Base-by-base conservation (phyloP, 2,329 filamentous ascomycete genomes). In the Colletotrichum trifolii region DNA sequence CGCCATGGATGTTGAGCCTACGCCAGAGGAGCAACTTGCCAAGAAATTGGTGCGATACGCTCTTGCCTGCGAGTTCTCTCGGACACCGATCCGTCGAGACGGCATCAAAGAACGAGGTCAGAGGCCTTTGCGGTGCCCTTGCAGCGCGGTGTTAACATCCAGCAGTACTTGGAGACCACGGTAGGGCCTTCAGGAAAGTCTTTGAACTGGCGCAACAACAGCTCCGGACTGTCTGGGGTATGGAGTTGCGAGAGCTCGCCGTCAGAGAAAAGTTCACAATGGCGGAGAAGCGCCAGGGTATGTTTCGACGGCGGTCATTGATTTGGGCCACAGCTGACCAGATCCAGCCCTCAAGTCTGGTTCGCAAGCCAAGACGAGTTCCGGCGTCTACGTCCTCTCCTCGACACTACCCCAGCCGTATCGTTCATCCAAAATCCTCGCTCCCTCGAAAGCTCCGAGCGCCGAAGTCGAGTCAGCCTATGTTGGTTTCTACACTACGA, bases 201-300 rank as follows among this genome's bases (percentile, higher is more conserved):
- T 97, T 97, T 72, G 86, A 87, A 0, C 82, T 86, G 45, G 93
- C 95, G 46, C 95, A 99, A 75, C 78, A 81, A 39, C 86, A 91
- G 69, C 81, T 99, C 42, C 82, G 84, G 52, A 79, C 80, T 2
- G 85, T 89, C 1, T 98, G 97, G 78, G 96, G 96, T n/a, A 97
- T 98, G 94, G 86, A 94, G 75, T 86, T 99, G 83, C 84, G 88
- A 4, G 94, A 97, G 78, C 82, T 98, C 54, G 94, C 96, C 0
- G 82, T 86, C 1, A 87, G 86, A 72, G 95, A 97, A 73, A 96
- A 94, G 76, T 85, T 92, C 53, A 93, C 93, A 0, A 78, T 97
- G 39, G 89, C 88, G 64, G 92, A 97, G 68, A 87, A 87, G 74
- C 87, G 93, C 71, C 89, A 91, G 83, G 91, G 91, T 89, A 79